Evolutionary conservation across 331 rosid species (phyloP), one percentile per base, ranked within the genome.

Genomic region (Dryas integrifolia): DNA sequence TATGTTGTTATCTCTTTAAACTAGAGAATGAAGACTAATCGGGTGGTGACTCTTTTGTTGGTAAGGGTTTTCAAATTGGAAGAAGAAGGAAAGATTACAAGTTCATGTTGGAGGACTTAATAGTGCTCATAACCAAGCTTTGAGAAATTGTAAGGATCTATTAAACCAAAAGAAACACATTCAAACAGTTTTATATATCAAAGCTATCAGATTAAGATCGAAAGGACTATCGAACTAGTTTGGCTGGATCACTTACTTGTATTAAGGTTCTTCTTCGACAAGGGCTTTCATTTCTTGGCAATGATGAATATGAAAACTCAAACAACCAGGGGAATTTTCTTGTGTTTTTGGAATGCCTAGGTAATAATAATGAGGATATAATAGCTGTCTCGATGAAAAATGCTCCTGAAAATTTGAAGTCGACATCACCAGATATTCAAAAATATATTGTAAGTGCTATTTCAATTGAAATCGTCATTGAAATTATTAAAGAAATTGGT

Each of bases 101-200:
- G 2, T 9, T 44, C 79, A 57, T 57, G 52, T 76, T n/a, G 38
- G 75, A 58, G 69, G 55, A 50, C 24, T 14, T 1, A 53, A 64
- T 2, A 74, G 63, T 74, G 24, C 71, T 50, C 71, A 50, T 6
- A 74, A 63, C 12, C 7, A 12, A 38, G 63, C 64, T 74, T 51
- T 11, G 44, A 21, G n/a, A 30, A 62, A 67, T n/a, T 48, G n/a
- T 48, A 45, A 67, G 47, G 52, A 6, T 7, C 38, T 76, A 35
- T 58, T 38, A 16, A 58, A 68, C 13, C 60, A 67, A 47, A 35
- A 38, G 4, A 63, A 63, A 8, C 35, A 50, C n/a, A 39, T 74
- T n/a, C 12, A 74, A 5, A 24, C 13, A 15, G 8, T 14, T 38
- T 30, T 62, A n/a, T n/a, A n/a, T n/a, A n/a, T 7, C 1, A 0